A percentile compares a stretch with the other conserved stretches of the same genome.
phyloP scores from a whole-genome alignment of 169 alveolate species.

The Eimeria brunetti region DNA sequence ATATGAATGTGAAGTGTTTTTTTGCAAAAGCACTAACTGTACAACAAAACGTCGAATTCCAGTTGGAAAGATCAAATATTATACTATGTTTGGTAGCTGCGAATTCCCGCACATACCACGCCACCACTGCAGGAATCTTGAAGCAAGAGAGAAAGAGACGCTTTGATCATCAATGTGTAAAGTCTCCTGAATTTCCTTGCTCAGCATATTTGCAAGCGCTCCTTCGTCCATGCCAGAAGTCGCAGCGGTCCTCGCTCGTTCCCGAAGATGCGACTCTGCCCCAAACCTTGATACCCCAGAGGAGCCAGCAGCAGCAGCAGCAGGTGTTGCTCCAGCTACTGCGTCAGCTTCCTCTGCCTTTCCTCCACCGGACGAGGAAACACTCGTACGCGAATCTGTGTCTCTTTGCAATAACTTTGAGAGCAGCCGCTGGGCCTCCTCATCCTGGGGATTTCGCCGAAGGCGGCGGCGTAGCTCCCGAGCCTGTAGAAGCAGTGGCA shows the following conservation, averaged over 20 bases:
- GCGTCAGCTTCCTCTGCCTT: constrained; percentile 12
- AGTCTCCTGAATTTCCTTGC: constrained; percentile 76
- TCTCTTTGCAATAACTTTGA: constrained; percentile 47
- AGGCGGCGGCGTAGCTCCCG: constrained; percentile 78
- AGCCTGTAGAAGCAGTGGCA: constrained; percentile 33
- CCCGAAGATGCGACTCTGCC: constrained; percentile 21
- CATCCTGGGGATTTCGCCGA: constrained; percentile 68
- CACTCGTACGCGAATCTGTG: constrained; percentile 9
- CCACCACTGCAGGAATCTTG: constrained; percentile 58
- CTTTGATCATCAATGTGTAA: constrained; percentile 30
- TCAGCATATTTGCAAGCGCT: constrained; percentile 62
- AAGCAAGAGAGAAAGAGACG: constrained; percentile 41
- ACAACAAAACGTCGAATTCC: background rate
- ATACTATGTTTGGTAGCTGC: background rate
- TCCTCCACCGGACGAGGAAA: constrained; percentile 25
- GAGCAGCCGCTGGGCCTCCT: constrained; percentile 65
- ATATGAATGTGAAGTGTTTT: background rate
- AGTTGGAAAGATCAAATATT: too few relatives aligned
- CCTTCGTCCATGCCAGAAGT: constrained; percentile 39
- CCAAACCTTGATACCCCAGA: constrained; percentile 7
- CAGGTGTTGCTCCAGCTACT: constrained; percentile 16
- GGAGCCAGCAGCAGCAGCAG: constrained; percentile 34
- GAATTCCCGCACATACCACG: constrained; percentile 18
- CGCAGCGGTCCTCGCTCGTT: background rate
- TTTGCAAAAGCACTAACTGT: background rate